Percentiles rank a stretch among this genome's conserved stretches.
phyloP scores from a whole-genome alignment of 2,329 filamentous ascomycete species.

The Aspergillus novofumigatus region DNA sequence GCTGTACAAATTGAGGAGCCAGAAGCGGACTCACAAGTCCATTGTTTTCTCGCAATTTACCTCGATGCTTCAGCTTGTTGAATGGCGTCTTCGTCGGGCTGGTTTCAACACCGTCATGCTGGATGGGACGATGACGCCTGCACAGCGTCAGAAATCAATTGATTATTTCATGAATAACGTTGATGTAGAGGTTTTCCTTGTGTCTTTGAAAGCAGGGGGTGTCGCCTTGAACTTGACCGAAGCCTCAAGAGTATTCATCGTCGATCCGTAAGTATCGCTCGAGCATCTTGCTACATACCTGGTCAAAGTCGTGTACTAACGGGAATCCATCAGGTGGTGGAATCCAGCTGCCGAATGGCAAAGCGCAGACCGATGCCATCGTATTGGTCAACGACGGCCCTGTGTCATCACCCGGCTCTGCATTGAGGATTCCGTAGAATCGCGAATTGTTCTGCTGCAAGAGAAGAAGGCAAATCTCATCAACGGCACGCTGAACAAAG shows the following conservation, averaged over 20 bases:
- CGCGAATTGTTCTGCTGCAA: slow-evolving; percentile 88
- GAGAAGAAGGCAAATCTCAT: slow-evolving; percentile 99
- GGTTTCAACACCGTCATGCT: slow-evolving; percentile 98
- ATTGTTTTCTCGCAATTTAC: slow-evolving; percentile 98
- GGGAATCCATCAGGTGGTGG: slow-evolving; percentile 70
- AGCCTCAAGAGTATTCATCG: slow-evolving; percentile 89
- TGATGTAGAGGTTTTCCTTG: slow-evolving; percentile 91
- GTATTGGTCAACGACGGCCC: slow-evolving; percentile 89
- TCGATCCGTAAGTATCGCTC: slow-evolving; percentile 72
- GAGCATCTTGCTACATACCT: neutral
- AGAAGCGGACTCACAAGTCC: slow-evolving; percentile 90
- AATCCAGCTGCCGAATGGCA: slow-evolving; percentile 99
- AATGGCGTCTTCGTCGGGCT: slow-evolving; percentile 93
- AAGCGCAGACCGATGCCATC: slow-evolving; percentile 87
- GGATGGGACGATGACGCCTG: slow-evolving; percentile 93
- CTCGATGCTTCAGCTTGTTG: slow-evolving; percentile 92
- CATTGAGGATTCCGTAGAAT: slow-evolving; percentile 96
- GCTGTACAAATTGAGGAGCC: slow-evolving; percentile 82
- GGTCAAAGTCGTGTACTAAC: slow-evolving; percentile 14
- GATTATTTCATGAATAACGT: slow-evolving; percentile 95
- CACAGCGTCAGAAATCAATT: slow-evolving; percentile 88
- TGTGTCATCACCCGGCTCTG: slow-evolving; percentile 92
- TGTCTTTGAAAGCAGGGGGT: slow-evolving; percentile 92
- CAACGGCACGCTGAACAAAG: slow-evolving; percentile 90
- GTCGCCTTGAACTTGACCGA: slow-evolving; percentile 95